These are phyloP conservation scores for Paramecium sexaurelia DNA, from an alignment of 73 alveolate species.

Conservation along the genomic window DNA sequence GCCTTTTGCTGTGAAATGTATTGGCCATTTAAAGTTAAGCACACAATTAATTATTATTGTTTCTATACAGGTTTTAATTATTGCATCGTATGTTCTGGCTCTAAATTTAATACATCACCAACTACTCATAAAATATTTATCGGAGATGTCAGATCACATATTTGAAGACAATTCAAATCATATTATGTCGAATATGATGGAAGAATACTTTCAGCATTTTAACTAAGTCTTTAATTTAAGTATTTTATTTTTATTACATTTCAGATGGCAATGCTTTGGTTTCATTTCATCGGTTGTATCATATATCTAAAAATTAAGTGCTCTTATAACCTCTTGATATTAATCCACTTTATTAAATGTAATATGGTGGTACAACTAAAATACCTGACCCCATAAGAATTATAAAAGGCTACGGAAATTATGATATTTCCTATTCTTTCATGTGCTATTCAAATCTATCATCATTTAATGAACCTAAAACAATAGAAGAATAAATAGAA, in stretches of 20 bases:
- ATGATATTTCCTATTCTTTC: background rate
- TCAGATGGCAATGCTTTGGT: conserved; percentile 31
- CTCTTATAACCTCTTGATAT: background rate
- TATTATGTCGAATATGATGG: background rate
- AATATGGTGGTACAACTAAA: background rate
- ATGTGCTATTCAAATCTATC: conserved; percentile 28
- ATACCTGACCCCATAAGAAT: background rate
- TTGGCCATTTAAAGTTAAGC: background rate
- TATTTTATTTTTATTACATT: background rate
- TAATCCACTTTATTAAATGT: background rate
- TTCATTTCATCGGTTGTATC: conserved; percentile 10
- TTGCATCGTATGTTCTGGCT: background rate
- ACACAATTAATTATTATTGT: background rate
- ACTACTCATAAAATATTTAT: background rate
- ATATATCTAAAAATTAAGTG: background rate
- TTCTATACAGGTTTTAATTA: background rate
- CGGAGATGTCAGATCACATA: background rate
- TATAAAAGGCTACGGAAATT: background rate
- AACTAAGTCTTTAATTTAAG: background rate
- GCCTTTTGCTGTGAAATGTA: background rate
- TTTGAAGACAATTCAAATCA: background rate
- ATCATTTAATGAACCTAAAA: background rate
- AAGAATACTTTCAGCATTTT: background rate
- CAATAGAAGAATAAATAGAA: background rate
- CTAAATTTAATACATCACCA: background rate